Base-by-base conservation (phyloP, 2,329 filamentous ascomycete species). In the Knufia petricola region DNA sequence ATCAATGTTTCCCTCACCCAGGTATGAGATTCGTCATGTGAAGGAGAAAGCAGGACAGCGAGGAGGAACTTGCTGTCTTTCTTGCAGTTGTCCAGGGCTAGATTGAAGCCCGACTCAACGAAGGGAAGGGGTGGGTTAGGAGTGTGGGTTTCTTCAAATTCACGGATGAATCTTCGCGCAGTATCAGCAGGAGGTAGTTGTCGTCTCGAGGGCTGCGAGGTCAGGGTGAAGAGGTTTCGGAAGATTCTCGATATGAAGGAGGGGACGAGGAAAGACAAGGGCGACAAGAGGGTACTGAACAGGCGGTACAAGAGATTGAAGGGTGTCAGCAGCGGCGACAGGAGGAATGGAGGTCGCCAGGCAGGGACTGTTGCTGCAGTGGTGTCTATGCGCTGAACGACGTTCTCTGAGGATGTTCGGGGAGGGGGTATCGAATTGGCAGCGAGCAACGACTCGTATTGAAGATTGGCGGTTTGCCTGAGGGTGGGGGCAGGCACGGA, bases 101-200 rank as follows among this genome's bases (percentile, higher is more conserved):
- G 85, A 3, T 94, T 89, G 62, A 96, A 92, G 3, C 90, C 88
- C 45, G 84, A 85, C 61, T 95, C 89, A 57, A 84, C 81, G 64
- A 94, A 95, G 0, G 84, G 82, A 3, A 96, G 68, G 3, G 62
- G 52, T 2, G 72, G 73, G 42, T 81, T 78, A 15, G 73, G 68
- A 0, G 87, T 88, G 61, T 95, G 92, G 59, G 94, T 87, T 66
- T 98, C 92, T 60, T 95, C 88, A 57, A 98, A 95, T 59, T 96
- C 89, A 7, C 90, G 79, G 60, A 87, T 85, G 64, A 96, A 94
- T 26, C 92, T 76, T 21, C 85, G 82, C 0, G 90, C 88, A 1
- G 87, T 90, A 61, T 98, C 92, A 49, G 85, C 80, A 1, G 90
- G 88, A 61, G 84, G 84, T 38, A 95, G 70, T 57, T 87, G 78